Base-by-base conservation (phyloP, 176 grass and related monocot genomes). In the Tillandsia leiboldiana region DNA sequence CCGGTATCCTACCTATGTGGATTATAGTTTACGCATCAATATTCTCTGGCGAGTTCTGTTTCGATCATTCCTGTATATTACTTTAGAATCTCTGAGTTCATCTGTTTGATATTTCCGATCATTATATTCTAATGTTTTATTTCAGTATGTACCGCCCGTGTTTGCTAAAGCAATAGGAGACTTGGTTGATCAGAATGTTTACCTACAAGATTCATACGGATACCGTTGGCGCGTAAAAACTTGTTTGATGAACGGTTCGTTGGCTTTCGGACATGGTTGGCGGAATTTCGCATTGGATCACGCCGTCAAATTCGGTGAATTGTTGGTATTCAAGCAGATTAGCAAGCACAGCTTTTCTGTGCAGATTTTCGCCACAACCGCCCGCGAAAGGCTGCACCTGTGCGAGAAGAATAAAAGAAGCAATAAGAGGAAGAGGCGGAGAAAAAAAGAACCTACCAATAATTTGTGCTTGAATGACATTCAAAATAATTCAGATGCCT, bases 181-280 rank as follows among this genome's bases (percentile, higher is more conserved):
- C 17, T 74, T 87, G 28, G 49, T 74, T 26, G 78, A 75, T 65
- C 66, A 64, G 48, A 80, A 80, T 20, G 50, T 87, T 3, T 82
- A 71, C 49, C 82, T 88, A 1, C 72, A 91, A 71, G 85, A 91
- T 9, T 51, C 89, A 1, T 79, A 62, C 5, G 89, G 84, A 5
- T 27, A 81, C 57, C 72, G 78, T 0, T 91, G 89, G 89, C 73
- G 75, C 2, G 81, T 88, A 17, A 69, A 27, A 5, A 0, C 83
- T 28, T 77, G 78, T 71, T 7, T 77, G 64, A 53, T 50, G 10
- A 51, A 65, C 26, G 83, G 53, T 3, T 52, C 65, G 0, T 20
- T 92, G 53, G 83, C 79, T 0, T 85, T 92, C 10, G 82, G 79
- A 12, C 64, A 80, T 26, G 89, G 85, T 9, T 92, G 89, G 89